Conservation (phyloP, 2,329 filamentous ascomycete species). For the Pseudofabraea citricarpa region DNA sequence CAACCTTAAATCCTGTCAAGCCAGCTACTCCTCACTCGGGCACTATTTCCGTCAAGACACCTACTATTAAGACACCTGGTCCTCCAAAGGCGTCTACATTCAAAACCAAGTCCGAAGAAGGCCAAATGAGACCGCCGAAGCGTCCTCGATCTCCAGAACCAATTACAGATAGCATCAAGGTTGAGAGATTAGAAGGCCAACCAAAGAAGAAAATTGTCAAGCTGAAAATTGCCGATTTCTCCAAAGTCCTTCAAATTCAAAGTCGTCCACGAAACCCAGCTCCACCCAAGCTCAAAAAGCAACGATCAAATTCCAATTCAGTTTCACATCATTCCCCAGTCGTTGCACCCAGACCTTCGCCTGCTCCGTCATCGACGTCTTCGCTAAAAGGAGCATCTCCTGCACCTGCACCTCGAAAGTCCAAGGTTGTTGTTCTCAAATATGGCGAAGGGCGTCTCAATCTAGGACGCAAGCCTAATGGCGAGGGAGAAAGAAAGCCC, state of each 20-base stretch:
- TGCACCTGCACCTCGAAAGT: constrained; percentile 6
- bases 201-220: constrained; percentile 14
- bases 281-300: constrained; percentile 5
- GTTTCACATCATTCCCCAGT: constrained; percentile 13
- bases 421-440: too few species aligned
- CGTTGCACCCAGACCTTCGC: constrained; percentile 12
- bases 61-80: constrained; percentile 2
- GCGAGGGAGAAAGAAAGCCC: too few species aligned
- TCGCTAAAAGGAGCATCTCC: constrained; percentile 8
- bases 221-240: constrained; percentile 7
- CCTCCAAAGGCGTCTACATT: not conserved
- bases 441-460: too few species aligned
- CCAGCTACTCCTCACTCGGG: constrained; percentile 1
- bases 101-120: not conserved
- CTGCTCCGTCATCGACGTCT: constrained; percentile 5
- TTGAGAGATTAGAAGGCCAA: constrained; percentile 8
- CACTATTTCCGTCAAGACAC: too few species aligned
- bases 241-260: constrained; percentile 16
- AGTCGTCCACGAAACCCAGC: constrained; percentile 14
- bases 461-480: too few species aligned
- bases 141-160: constrained; percentile 13
- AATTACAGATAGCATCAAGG: not conserved
- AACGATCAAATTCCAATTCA: constrained; percentile 5
- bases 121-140: constrained; percentile 18
- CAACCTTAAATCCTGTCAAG: constrained; percentile 6